These are phyloP conservation scores for Zasmidium cellare DNA, from an alignment of 2,329 filamentous ascomycete species.

Conservation along the genomic window DNA sequence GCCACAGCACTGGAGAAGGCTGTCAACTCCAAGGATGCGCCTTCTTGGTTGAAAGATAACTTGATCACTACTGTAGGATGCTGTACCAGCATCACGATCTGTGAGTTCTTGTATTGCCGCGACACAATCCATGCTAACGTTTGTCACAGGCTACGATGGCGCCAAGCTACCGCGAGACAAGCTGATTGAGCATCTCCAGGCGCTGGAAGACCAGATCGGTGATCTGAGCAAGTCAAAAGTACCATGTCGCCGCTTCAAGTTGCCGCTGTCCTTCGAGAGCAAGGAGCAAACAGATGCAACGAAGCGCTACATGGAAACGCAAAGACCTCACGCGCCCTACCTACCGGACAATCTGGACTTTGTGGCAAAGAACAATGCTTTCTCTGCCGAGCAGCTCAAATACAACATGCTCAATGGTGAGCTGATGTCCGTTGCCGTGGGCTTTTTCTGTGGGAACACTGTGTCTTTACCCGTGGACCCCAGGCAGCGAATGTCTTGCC, in stretches of 20 bases:
- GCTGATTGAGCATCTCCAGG: conserved; percentile 41
- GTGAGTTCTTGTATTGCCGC: conserved; percentile 14
- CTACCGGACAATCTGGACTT: conserved; percentile 64
- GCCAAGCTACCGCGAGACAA: conserved; percentile 36
- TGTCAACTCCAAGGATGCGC: conserved; percentile 43
- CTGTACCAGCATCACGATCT: conserved; percentile 45
- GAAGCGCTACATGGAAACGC: conserved; percentile 61
- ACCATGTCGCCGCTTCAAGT: conserved; percentile 43
- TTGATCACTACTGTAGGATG: conserved; percentile 56
- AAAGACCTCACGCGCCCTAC: conserved; percentile 61
- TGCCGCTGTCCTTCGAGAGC: conserved; percentile 46
- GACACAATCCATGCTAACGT: too few species aligned
- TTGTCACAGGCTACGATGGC: conserved; percentile 36
- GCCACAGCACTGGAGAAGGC: conserved; percentile 55
- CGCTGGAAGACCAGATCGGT: conserved; percentile 43
- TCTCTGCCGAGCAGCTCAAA: conserved; percentile 50
- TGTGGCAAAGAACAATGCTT: conserved; percentile 55
- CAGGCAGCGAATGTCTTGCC: conserved; percentile 53
- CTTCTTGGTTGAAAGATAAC: conserved; percentile 38
- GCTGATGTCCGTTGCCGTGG: conserved; percentile 55
- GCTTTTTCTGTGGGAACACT: conserved; percentile 57
- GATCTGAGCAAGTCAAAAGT: conserved; percentile 44
- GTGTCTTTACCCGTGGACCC: conserved; percentile 56
- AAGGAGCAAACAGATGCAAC: conserved; percentile 53
- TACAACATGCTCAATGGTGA: conserved; percentile 53